A percentile compares a stretch with the other conserved stretches of the same genome.
These are phyloP conservation scores for Bullera alba DNA, from an alignment of 768 basidiomycete genomes.

Conservation along the genomic window DNA sequence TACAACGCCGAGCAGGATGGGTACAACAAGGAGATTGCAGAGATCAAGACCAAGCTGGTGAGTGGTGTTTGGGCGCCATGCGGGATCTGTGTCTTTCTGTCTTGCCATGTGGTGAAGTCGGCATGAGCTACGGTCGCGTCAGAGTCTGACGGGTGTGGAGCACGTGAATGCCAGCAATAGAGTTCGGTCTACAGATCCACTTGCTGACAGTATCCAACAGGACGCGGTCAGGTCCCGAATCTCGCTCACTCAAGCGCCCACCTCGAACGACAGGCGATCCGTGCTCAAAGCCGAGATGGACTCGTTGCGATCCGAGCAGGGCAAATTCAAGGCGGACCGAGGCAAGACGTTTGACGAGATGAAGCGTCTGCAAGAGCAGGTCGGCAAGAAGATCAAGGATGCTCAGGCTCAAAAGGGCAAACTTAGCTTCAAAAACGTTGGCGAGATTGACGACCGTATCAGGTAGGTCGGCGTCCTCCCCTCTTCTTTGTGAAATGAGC, in stretches of 20 bases:
- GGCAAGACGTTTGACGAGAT: slow-evolving; percentile 68
- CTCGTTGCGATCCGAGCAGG: slow-evolving; percentile 67
- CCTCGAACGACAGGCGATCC: slow-evolving; percentile 61
- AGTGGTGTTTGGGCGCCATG: slow-evolving; percentile 48
- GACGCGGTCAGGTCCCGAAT: slow-evolving; percentile 40
- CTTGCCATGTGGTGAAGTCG: background rate
- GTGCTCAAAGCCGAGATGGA: slow-evolving; percentile 76
- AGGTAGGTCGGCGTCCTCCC: no score
- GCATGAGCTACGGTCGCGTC: background rate
- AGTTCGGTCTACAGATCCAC: background rate
- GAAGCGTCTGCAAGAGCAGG: slow-evolving; percentile 65
- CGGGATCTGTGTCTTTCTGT: background rate
- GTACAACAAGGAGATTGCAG: slow-evolving; percentile 76
- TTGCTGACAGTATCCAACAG: slow-evolving; percentile 11
- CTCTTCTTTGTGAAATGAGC: no score
- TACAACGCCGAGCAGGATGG: slow-evolving; percentile 79
- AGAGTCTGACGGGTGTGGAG: background rate
- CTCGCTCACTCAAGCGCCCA: slow-evolving; percentile 30
- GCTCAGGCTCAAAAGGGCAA: slow-evolving; percentile 74
- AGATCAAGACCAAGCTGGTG: slow-evolving; percentile 70
- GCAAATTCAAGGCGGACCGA: slow-evolving; percentile 57
- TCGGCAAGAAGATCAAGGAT: slow-evolving; percentile 85
- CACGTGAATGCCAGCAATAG: background rate
- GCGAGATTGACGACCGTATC: slow-evolving; percentile 80
- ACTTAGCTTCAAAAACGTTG: slow-evolving; percentile 67